Evolutionary conservation across 2,329 filamentous ascomycete species (phyloP).

Genomic region (Cytospora schulzeri): DNA sequence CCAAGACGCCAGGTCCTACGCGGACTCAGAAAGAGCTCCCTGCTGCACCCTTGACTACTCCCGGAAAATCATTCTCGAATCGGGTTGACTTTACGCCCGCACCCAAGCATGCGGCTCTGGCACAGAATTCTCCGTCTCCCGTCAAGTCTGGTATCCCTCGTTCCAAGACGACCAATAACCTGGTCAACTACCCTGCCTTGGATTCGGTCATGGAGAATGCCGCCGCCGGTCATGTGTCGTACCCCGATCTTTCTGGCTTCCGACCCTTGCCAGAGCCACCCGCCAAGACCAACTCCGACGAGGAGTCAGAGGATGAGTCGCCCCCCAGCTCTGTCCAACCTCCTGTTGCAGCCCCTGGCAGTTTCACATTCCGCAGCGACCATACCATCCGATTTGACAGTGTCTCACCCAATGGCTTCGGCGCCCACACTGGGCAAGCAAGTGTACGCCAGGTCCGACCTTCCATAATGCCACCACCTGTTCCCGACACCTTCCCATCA

Average conservation of each 20-base stretch:
- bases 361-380: slow-evolving; percentile 67
- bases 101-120: slow-evolving; percentile 53
- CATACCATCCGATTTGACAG: slow-evolving; percentile 62
- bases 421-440: slow-evolving; percentile 58
- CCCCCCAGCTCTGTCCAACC: slow-evolving; percentile 2
- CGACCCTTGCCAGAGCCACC: slow-evolving; percentile 35
- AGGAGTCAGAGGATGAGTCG: background rate
- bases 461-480: slow-evolving; percentile 48
- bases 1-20: slow-evolving; percentile 50
- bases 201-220: slow-evolving; percentile 36
- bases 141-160: slow-evolving; percentile 52
- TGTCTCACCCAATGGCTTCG: slow-evolving; percentile 54
- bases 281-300: slow-evolving; percentile 27
- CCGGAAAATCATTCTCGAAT: slow-evolving; percentile 68
- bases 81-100: slow-evolving; percentile 79
- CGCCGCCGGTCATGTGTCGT: slow-evolving; percentile 44
- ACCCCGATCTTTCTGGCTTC: slow-evolving; percentile 54
- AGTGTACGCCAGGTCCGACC: slow-evolving; percentile 62
- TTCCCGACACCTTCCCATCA: slow-evolving; percentile 60
- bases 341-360: slow-evolving; percentile 50
- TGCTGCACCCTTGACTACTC: slow-evolving; percentile 61
- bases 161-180: slow-evolving; percentile 42
- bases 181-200: slow-evolving; percentile 39
- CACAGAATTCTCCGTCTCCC: slow-evolving; percentile 58
- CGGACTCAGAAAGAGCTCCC: slow-evolving; percentile 56